Base-by-base conservation (phyloP, 108 stramenopile genomes). In the Fragilariopsis cylindrus region DNA sequence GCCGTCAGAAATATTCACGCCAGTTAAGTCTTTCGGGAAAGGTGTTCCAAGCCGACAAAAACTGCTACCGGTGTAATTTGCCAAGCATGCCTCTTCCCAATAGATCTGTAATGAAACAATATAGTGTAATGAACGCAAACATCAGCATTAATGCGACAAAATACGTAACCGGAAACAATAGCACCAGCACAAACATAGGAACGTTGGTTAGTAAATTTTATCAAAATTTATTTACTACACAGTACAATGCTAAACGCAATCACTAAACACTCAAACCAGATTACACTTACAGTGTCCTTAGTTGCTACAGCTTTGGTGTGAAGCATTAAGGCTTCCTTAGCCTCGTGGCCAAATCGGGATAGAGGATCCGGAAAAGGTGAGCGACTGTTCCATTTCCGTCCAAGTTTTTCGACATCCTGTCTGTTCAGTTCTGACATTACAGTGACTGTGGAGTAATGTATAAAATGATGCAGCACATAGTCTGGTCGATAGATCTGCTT, bases 371-470 rank as follows among this genome's bases (percentile, higher is more conserved):
- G 87, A 83, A 78, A 84, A 47, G 77, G 87, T 75, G 62, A 81
- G 50, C 70, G 71, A 39, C 0, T 3, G 39, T 30, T 65, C 73
- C 74, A 80, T 41, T 70, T 39, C 9, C 19, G 63, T 52, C 79
- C 79, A 9, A 50, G 44, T 39, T 73, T 85, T 57, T 89, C 83
- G 46, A 66, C 55, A 69, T 92, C 84, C 18, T 74, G 64, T 41
- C 49, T 48, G 72, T 85, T 85, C 79, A 90, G 73, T 64, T 84
- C 81, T 12, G 90, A 89, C 46, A 88, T 64, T 12, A 49, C 80
- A 8, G 95, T 96, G 15, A 92, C 82, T 11, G 95, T 93, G 0
- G 90, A 82, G 70, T 93, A 96, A 73, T 96, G 95, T 30, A 96
- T 87, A 71, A 92, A 96, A 73, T 93, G 92, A 56, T 93, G 80